Conservation (phyloP, 2,329 filamentous ascomycete genomes). For the Penicillium sp. region DNA sequence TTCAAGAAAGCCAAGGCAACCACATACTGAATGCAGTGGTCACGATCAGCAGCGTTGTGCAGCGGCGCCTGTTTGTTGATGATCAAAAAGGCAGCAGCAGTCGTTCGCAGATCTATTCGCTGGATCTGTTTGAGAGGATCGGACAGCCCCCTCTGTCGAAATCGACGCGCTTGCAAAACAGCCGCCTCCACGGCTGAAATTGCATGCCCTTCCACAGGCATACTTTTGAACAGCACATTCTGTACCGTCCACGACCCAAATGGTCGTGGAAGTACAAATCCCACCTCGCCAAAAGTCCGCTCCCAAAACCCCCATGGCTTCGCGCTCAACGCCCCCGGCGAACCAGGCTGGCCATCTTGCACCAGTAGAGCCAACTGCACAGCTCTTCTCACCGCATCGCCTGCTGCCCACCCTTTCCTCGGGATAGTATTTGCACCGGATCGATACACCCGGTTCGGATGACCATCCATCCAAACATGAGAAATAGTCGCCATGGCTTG, state of each 20-base stretch:
- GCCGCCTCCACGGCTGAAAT: slow-evolving; percentile 37
- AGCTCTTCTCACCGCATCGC: slow-evolving; percentile 43
- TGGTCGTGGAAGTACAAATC: slow-evolving; percentile 18
- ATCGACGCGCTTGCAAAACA: slow-evolving; percentile 16
- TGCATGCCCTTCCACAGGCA: slow-evolving; percentile 38
- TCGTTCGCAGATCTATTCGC: slow-evolving; percentile 31
- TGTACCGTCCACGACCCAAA: slow-evolving; percentile 26
- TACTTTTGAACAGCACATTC: slow-evolving; percentile 29
- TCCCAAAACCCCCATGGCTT: slow-evolving; percentile 41
- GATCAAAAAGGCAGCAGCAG: slow-evolving; percentile 32
- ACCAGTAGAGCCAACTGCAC: slow-evolving; percentile 40
- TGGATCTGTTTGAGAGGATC: slow-evolving; percentile 22
- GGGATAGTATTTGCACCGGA: slow-evolving; percentile 37
- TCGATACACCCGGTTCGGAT: slow-evolving; percentile 38
- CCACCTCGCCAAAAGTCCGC: slow-evolving; percentile 20
- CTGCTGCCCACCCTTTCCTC: slow-evolving; percentile 47
- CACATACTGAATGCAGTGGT: slow-evolving; percentile 40
- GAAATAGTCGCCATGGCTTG: slow-evolving; percentile 40
- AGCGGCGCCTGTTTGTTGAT: slow-evolving; percentile 36
- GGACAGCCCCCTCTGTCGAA: slow-evolving; percentile 15
- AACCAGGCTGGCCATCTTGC: slow-evolving; percentile 30
- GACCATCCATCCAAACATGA: slow-evolving; percentile 44
- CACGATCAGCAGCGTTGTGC: slow-evolving; percentile 35
- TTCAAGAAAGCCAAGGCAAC: slow-evolving; percentile 37
- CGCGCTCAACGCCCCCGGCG: slow-evolving; percentile 31